phyloP scores from a whole-genome alignment of 2,329 filamentous ascomycete genomes.

The Aspergillus floridensis region DNA sequence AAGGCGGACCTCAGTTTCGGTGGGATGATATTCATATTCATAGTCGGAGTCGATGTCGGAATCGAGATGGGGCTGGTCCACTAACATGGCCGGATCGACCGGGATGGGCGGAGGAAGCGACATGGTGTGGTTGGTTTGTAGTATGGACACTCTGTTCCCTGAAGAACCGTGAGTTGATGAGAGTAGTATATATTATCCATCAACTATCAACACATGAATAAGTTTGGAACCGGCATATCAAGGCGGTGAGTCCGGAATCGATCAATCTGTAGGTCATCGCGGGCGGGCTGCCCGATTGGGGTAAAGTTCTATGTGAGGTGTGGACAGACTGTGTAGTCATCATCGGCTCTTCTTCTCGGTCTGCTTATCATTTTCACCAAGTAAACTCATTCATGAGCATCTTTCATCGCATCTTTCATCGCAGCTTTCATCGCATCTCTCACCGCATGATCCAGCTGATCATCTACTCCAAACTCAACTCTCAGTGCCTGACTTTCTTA shows the following conservation, averaged over 20 bases:
- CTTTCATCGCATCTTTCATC: too few species aligned
- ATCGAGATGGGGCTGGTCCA: conserved; percentile 26
- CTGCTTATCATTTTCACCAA: neutral
- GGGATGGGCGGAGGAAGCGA: conserved; percentile 6
- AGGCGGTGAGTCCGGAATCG: neutral
- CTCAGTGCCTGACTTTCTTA: too few species aligned
- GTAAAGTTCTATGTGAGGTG: neutral
- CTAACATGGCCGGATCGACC: conserved; percentile 25
- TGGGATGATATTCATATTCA: conserved; percentile 60
- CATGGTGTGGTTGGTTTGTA: conserved; percentile 4
- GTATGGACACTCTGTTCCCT: neutral
- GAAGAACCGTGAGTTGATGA: neutral
- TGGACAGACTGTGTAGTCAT: neutral
- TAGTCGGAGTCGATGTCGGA: conserved; percentile 50
- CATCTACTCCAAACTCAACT: too few species aligned
- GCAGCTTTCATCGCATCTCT: too few species aligned
- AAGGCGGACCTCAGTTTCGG: conserved; percentile 50
- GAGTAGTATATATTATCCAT: too few species aligned
- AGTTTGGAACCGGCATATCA: neutral
- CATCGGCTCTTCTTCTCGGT: neutral
- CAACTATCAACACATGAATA: too few species aligned
- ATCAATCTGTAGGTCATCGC: neutral
- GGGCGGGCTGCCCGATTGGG: neutral
- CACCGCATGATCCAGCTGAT: too few species aligned
- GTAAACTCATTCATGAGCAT: neutral